Evolutionary conservation across 768 basidiomycete genomes (phyloP).

Genomic region (Myochromella boudieri): DNA sequence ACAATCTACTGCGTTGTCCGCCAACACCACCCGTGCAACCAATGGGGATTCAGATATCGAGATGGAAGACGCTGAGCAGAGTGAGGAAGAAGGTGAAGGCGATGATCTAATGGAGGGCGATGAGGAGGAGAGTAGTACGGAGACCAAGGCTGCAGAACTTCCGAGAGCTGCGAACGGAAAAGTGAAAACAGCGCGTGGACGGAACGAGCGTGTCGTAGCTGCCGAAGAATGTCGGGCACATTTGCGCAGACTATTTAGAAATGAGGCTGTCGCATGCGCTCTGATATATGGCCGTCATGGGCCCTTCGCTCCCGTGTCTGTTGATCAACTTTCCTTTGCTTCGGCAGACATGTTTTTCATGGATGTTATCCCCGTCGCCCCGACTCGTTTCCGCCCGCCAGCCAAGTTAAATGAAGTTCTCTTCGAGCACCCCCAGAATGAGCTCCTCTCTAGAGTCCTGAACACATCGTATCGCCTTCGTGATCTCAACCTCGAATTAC

Average conservation of each 20-base stretch:
- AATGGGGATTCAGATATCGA: conserved; percentile 47
- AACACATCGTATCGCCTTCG: conserved; percentile 78
- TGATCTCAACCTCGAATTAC: conserved; percentile 69
- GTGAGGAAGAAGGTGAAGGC: conserved; percentile 39
- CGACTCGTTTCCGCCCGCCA: conserved; percentile 95
- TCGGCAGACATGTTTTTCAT: conserved; percentile 97
- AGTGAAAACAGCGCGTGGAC: conserved; percentile 72
- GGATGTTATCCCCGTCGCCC: conserved; percentile 87
- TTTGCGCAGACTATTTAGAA: conserved; percentile 82
- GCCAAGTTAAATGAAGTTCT: conserved; percentile 87
- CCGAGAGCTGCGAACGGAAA: conserved; percentile 77
- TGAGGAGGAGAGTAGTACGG: conserved; percentile 28
- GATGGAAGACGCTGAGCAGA: conserved; percentile 48
- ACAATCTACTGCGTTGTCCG: conserved; percentile 32
- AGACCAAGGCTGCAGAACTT: conserved; percentile 25
- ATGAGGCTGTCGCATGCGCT: conserved; percentile 79
- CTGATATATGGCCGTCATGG: conserved; percentile 94
- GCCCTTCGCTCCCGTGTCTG: conserved; percentile 63
- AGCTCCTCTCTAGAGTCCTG: conserved; percentile 79
- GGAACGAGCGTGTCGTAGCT: conserved; percentile 88
- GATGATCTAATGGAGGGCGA: conserved; percentile 52
- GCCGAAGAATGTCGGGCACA: conserved; percentile 95
- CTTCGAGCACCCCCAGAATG: conserved; percentile 97
- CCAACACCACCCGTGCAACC: conserved; percentile 22
- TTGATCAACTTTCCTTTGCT: conserved; percentile 63